Percentiles rank a stretch among this genome's conserved stretches.
Evolutionary conservation across 2,329 filamentous ascomycete species (phyloP).

Genomic region (Aspergillus persii): DNA sequence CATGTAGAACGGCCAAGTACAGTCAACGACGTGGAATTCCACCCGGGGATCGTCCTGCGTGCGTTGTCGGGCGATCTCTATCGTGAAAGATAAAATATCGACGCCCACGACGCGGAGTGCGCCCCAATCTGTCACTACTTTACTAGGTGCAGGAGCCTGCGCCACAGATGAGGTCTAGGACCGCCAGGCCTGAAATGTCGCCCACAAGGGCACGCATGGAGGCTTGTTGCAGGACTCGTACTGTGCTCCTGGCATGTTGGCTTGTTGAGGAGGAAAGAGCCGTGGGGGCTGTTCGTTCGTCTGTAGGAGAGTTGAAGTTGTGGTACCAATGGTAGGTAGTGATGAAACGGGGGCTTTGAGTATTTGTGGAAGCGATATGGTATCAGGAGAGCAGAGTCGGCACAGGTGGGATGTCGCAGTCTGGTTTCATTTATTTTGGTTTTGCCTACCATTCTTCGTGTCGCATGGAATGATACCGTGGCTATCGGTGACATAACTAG

Average conservation of each 20-base stretch:
- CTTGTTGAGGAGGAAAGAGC: too few relatives aligned
- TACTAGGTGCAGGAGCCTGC: background rate
- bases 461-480: too few relatives aligned
- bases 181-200: background rate
- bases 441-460: too few relatives aligned
- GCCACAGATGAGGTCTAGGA: slow-evolving; percentile 3
- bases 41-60: background rate
- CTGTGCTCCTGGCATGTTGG: background rate
- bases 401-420: too few relatives aligned
- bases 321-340: too few relatives aligned
- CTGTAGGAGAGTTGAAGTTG: too few relatives aligned
- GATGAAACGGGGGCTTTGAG: too few relatives aligned
- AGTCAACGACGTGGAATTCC: slow-evolving; percentile 2
- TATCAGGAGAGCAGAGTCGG: too few relatives aligned
- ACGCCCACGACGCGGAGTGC: background rate
- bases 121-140: background rate
- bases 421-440: too few relatives aligned
- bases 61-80: background rate
- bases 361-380: too few relatives aligned
- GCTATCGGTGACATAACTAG: too few relatives aligned
- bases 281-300: too few relatives aligned
- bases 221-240: background rate
- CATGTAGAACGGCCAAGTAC: background rate
- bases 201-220: background rate
- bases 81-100: background rate